phyloP scores from a whole-genome alignment of 495 filamentous ascomycete species.

The Cercophora sp. region DNA sequence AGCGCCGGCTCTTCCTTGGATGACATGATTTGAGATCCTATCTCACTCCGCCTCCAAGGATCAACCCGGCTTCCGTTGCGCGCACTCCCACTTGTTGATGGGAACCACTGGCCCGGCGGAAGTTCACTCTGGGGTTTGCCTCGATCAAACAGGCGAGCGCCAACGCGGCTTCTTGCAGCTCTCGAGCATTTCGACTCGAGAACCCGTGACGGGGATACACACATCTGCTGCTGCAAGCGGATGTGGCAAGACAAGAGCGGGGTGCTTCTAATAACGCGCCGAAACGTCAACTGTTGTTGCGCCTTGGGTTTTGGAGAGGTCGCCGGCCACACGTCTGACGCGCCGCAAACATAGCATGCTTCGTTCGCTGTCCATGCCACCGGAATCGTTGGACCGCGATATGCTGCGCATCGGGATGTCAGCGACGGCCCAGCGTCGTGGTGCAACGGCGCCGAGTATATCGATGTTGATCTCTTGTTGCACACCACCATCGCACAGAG shows the following conservation, averaged over 20 bases:
- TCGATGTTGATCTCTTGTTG: too few species aligned
- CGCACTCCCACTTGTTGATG: background rate
- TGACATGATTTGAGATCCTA: conserved; percentile 2
- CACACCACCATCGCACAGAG: too few species aligned
- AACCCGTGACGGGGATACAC: background rate
- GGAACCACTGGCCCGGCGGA: too few species aligned
- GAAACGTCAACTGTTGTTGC: too few species aligned
- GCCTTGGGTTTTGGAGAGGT: too few species aligned
- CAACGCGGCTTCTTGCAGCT: conserved; percentile 7
- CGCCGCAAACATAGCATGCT: too few species aligned
- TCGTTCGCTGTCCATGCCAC: too few species aligned
- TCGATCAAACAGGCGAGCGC: conserved; percentile 2
- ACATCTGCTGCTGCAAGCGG: background rate
- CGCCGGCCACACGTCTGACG: too few species aligned
- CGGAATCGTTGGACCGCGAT: too few species aligned
- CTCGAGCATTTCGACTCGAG: background rate
- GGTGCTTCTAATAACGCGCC: background rate
- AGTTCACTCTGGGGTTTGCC: background rate
- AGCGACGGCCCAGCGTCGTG: too few species aligned
- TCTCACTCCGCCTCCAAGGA: conserved; percentile 8
- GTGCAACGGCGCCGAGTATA: too few species aligned
- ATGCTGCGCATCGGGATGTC: too few species aligned
- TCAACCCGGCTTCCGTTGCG: conserved; percentile 6
- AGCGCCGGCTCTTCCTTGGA: background rate
- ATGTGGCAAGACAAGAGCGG: background rate